A percentile compares a stretch with the other conserved stretches of the same genome.
phyloP scores from a whole-genome alignment of 2,329 filamentous ascomycete genomes.

The Apiospora koreana region DNA sequence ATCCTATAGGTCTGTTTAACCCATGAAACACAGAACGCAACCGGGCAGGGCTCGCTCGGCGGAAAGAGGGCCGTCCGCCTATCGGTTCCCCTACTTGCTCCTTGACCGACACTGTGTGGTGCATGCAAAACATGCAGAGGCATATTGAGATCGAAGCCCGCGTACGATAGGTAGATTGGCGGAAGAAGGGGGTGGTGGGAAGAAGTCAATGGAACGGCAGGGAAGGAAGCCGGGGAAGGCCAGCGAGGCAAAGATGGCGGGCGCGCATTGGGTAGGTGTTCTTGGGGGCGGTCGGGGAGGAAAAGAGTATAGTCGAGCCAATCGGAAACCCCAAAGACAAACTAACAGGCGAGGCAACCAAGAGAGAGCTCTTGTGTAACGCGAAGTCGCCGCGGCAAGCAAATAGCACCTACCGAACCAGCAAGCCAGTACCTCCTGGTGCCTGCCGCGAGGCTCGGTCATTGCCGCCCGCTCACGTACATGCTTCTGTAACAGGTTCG shows the following conservation, averaged over 20 bases:
- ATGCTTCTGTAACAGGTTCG: not conserved
- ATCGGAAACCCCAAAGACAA: not conserved
- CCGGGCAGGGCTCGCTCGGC: not conserved
- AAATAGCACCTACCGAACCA: not conserved
- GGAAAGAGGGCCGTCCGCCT: not conserved
- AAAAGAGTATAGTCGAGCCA: not conserved
- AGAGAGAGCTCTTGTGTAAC: not conserved
- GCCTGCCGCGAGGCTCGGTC: not conserved
- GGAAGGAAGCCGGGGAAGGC: not conserved
- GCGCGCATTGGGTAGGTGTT: constrained; percentile 2
- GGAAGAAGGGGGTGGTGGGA: not conserved
- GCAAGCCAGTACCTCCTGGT: not conserved
- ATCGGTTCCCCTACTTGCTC: not conserved
- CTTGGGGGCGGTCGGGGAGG: not conserved
- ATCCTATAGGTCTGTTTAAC: not conserved
- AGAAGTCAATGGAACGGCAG: not conserved
- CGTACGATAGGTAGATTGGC: not conserved
- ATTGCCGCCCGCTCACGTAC: not conserved
- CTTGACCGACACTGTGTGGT: not conserved
- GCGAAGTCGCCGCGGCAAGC: not conserved
- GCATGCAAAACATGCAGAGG: not conserved
- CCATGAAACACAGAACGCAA: not conserved
- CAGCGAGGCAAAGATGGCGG: not conserved
- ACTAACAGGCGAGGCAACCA: not conserved
- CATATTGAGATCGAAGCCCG: not conserved